Evolutionary conservation across 1,139 yeast genomes (phyloP), one percentile per base, ranked within the genome.

Genomic region (Candida pseudocylindracea): DNA sequence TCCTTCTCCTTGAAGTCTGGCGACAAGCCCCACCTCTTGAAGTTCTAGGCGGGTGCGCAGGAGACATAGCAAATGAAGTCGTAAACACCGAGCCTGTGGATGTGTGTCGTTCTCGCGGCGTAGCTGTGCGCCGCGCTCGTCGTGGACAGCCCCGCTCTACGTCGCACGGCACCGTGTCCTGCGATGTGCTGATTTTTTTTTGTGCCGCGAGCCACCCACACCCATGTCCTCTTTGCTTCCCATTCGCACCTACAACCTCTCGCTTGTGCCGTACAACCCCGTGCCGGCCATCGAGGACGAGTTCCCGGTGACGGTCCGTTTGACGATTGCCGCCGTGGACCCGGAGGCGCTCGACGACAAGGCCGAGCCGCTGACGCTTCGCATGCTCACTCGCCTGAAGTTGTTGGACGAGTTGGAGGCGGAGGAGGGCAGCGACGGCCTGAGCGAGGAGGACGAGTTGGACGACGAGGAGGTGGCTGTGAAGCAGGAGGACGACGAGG

Each of bases 1-100:
- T 68, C 93, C 50, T 88, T 88, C 88, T 76, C 94, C 52, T 76
- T 91, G 66, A 85, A 83, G 81, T 74, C 70, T 67, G 98, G 98
- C 65, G 98, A 88, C 73, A 83, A 70, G 66, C 99, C 98, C 56
- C 98, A 88, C 67, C 78, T 80, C 63, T 43, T 31, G 32, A 31
- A 31, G 29, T 31, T 31, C 26, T 30, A 30, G 25, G 27, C 12
- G 20, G 11, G 12, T 44, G 42, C 43, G 52, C 56, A 53, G 38
- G 39, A 33, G 11, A 27, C 29, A 12, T 25, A 8, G 26, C 10
- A 25, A 8, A 25, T 25, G 8, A 8, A 25, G 20, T 15, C 6
- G 10, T 8, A 25, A 8, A 25, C 26, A 25, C 9, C 3, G 26
- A 25, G 9, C 8, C 10, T 8, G 10, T 25, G 4, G 9, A 9